A percentile compares a stretch with the other conserved stretches of the same genome.
phyloP scores from a whole-genome alignment of 345 rosid genomes.

The Cardamine occulta region DNA sequence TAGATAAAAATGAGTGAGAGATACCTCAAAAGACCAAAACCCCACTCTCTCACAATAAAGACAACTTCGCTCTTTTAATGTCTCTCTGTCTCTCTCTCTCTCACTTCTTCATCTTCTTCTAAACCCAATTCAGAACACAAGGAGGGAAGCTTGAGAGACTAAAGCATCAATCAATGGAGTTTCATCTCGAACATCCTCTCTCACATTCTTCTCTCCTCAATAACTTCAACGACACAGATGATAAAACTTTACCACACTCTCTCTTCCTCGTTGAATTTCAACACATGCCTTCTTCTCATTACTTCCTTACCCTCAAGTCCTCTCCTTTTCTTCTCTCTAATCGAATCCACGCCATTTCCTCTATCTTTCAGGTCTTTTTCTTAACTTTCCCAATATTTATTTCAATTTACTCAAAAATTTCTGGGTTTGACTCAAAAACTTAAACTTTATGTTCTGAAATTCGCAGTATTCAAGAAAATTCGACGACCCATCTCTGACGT shows the following conservation, averaged over 20 bases:
- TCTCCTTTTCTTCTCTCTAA: constrained; percentile 47
- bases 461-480: constrained; percentile 35
- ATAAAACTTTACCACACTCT: constrained; percentile 38
- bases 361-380: constrained; percentile 52
- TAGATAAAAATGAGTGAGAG: not conserved
- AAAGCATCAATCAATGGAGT: constrained; percentile 56
- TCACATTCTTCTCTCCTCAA: constrained; percentile 35
- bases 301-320: constrained; percentile 47
- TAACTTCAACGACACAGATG: constrained; percentile 7
- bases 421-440: constrained; percentile 20
- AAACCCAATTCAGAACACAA: not conserved
- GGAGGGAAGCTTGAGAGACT: constrained; percentile 32
- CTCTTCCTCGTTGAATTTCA: constrained; percentile 65
- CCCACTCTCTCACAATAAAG: constrained; percentile 29
- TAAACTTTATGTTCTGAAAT: not conserved
- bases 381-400: not conserved
- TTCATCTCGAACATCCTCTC: constrained; percentile 77
- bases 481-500: constrained; percentile 57
- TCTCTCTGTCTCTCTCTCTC: constrained; percentile 17
- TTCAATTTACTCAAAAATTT: not conserved
- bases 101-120: constrained; percentile 1
- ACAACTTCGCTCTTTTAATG: constrained; percentile 41
- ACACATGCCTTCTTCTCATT: constrained; percentile 63
- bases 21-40: constrained; percentile 40
- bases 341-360: constrained; percentile 54